Evolutionary conservation across 2,329 filamentous ascomycete genomes (phyloP).

Genomic region (Eurotiales sp.): DNA sequence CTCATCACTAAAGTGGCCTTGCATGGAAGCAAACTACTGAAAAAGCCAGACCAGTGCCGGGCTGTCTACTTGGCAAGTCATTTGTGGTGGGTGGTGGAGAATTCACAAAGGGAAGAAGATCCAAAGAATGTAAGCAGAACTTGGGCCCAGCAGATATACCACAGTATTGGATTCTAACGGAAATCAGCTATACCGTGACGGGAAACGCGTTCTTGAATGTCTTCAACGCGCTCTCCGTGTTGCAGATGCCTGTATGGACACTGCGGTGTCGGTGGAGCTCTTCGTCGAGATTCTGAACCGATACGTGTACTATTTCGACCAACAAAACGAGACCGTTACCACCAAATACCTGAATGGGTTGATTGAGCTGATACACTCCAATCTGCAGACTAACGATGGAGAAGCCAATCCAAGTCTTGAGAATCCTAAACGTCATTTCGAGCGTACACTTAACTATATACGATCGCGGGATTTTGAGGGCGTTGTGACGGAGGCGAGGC

Average conservation of each 20-base stretch:
- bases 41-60: slow-evolving; percentile 96
- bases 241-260: slow-evolving; percentile 98
- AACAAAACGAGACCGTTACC: slow-evolving; percentile 97
- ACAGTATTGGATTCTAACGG: slow-evolving; percentile 18
- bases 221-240: slow-evolving; percentile 92
- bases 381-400: slow-evolving; percentile 75
- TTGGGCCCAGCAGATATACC: not conserved
- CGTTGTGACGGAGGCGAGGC: slow-evolving; percentile 66
- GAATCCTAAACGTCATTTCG: slow-evolving; percentile 87
- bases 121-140: slow-evolving; percentile 66
- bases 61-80: slow-evolving; percentile 96
- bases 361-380: slow-evolving; percentile 97
- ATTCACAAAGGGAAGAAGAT: slow-evolving; percentile 74
- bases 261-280: slow-evolving; percentile 90
- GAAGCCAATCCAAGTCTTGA: slow-evolving; percentile 69
- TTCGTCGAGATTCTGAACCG: slow-evolving; percentile 98
- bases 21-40: slow-evolving; percentile 92
- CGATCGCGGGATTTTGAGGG: slow-evolving; percentile 88
- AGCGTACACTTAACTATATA: slow-evolving; percentile 93
- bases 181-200: slow-evolving; percentile 83
- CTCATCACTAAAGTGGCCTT: slow-evolving; percentile 96
- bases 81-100: slow-evolving; percentile 94
- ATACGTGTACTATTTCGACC: slow-evolving; percentile 99
- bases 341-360: slow-evolving; percentile 97
- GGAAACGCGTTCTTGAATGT: slow-evolving; percentile 94